Conservation (phyloP, 148 eudicot species). For the Fagopyrum tataricum region DNA sequence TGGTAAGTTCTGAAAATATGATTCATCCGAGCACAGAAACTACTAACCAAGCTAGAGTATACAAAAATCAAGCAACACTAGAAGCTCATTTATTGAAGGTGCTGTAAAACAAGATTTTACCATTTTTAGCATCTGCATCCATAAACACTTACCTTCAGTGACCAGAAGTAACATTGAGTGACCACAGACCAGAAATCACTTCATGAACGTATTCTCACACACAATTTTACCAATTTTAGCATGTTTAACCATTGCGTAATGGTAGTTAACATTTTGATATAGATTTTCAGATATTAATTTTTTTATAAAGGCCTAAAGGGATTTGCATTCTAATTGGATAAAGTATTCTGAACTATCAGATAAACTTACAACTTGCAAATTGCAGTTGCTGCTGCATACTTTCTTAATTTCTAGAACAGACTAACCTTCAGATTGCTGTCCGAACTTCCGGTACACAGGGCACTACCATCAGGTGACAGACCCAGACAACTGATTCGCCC, state of each 20-base stretch:
- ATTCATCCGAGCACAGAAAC: not conserved
- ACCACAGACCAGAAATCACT: too few species aligned
- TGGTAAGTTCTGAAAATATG: not conserved
- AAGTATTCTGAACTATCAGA: too few species aligned
- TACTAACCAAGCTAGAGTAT: not conserved
- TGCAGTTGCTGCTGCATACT: too few species aligned
- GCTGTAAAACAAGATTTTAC: too few species aligned
- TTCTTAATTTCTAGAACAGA: not conserved
- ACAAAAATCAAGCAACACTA: not conserved
- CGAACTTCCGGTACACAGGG: constrained; percentile 97
- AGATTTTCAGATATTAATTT: not conserved
- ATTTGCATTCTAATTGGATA: too few species aligned
- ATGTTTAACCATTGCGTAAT: not conserved
- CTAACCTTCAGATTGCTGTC: constrained; percentile 89
- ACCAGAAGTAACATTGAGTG: too few species aligned
- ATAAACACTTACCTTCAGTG: not conserved
- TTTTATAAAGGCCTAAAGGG: not conserved
- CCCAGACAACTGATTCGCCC: constrained; percentile 82
- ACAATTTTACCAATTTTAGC: not conserved
- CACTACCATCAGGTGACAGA: constrained; percentile 96
- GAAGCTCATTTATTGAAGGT: not conserved
- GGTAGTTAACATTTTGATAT: not conserved
- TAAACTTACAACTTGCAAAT: too few species aligned
- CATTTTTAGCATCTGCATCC: not conserved
- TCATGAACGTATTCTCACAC: not conserved